These are phyloP conservation scores for Selenicereus undatus DNA, from an alignment of 148 eudicot species.

Conservation along the genomic window DNA sequence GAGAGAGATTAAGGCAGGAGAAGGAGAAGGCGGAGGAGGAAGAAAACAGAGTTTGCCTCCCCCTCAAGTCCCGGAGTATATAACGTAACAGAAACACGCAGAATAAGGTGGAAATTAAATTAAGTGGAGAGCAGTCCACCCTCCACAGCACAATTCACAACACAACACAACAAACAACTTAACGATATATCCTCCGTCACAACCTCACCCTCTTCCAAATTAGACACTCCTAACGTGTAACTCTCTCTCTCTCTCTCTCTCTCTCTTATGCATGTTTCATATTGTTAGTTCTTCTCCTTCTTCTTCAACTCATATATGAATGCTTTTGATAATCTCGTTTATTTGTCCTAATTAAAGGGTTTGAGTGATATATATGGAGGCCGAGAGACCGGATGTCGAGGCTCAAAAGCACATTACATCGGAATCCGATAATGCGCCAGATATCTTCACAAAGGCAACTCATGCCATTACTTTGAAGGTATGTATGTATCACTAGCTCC, in stretches of 20 bases:
- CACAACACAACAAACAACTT: neutral
- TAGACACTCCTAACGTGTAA: no score
- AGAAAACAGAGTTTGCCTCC: neutral
- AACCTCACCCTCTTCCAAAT: no score
- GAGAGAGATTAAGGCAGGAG: neutral
- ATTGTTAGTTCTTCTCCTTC: neutral
- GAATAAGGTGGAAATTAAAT: neutral
- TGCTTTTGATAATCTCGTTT: neutral
- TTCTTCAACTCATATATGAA: neutral
- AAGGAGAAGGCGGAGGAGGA: neutral
- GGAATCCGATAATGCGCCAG: neutral
- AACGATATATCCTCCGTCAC: no score
- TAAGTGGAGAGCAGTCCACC: no score
- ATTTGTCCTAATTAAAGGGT: neutral
- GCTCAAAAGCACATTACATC: neutral
- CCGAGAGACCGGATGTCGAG: neutral
- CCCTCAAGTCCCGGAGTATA: neutral
- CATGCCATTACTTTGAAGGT: constrained; percentile 2
- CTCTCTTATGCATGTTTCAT: no score
- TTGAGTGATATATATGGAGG: neutral
- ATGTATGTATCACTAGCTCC: neutral
- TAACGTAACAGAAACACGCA: neutral
- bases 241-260: neutral
- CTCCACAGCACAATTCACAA: neutral
- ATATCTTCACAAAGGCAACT: neutral